Conservation (phyloP, 1,284 basidiomycete genomes). For the Pholiota adiposa region DNA sequence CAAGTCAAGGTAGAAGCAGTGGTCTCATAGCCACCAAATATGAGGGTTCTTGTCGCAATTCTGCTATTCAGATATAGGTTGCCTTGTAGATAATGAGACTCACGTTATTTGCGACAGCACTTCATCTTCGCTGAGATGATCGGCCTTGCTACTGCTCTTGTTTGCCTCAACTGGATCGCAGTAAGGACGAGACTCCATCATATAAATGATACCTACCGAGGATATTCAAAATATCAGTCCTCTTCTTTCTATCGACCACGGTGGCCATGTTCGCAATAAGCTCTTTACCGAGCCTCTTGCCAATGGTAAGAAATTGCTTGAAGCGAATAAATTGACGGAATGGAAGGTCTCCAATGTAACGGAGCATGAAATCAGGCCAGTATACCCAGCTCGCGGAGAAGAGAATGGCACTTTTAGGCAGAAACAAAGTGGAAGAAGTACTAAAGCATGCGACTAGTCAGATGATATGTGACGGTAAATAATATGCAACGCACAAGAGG, state of each 20-base stretch:
- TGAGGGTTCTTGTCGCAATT: constrained; percentile 9
- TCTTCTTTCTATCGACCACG: constrained; percentile 3
- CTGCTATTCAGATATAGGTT: no score
- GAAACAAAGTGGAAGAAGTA: constrained; percentile 10
- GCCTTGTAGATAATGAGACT: no score
- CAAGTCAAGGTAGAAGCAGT: constrained; percentile 31
- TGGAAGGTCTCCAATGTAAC: constrained; percentile 8
- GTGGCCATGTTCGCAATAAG: constrained; percentile 3
- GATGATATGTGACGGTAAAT: no score
- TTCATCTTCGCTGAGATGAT: constrained; percentile 12
- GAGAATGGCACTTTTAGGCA: constrained; percentile 8
- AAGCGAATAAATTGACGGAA: constrained; percentile 15
- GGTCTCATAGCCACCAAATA: constrained; percentile 26
- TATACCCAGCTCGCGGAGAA: constrained; percentile 15
- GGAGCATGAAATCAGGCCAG: constrained; percentile 9
- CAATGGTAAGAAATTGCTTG: constrained; percentile 8
- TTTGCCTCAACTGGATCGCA: neutral
- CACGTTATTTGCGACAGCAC: constrained; percentile 14
- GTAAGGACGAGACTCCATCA: neutral
- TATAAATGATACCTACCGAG: neutral
- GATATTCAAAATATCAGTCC: constrained; percentile 12
- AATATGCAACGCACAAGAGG: constrained; percentile 8
- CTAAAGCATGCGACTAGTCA: no score
- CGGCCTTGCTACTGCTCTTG: constrained; percentile 2
- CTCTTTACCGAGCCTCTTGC: constrained; percentile 10